These are phyloP conservation scores for Neospora caninum DNA, from an alignment of 169 alveolate species.

Conservation along the genomic window DNA sequence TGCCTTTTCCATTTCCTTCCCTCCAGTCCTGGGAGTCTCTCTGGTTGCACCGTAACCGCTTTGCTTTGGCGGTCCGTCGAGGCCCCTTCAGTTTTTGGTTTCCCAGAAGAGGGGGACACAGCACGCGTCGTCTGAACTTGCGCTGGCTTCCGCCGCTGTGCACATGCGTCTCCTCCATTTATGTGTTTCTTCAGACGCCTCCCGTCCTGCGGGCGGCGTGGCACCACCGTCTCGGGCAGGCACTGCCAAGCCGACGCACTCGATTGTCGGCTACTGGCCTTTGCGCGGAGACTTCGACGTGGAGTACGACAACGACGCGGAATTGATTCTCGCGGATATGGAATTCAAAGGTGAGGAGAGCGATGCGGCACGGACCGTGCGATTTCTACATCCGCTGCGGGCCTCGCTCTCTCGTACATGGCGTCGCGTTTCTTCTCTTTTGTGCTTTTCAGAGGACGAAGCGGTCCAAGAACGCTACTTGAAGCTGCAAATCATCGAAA, in stretches of 20 bases:
- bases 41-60: too few relatives aligned
- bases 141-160: background rate
- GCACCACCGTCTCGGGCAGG: conserved; percentile 26
- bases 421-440: too few relatives aligned
- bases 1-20: too few relatives aligned
- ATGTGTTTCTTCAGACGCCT: background rate
- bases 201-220: background rate
- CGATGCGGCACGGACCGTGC: too few relatives aligned
- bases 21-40: too few relatives aligned
- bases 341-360: conserved; percentile 87
- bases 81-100: background rate
- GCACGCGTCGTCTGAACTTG: background rate
- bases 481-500: conserved; percentile 74
- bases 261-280: conserved; percentile 95
- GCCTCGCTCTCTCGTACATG: too few relatives aligned
- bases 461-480: conserved; percentile 70
- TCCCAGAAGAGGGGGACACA: background rate
- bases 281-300: conserved; percentile 98
- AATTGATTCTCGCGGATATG: conserved; percentile 95
- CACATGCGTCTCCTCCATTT: background rate
- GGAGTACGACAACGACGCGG: conserved; percentile 99
- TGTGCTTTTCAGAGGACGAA: conserved; percentile 43
- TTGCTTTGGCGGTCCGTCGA: too few relatives aligned
- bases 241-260: conserved; percentile 78
- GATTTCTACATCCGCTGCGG: too few relatives aligned